Base-by-base conservation (phyloP, 345 rosid species). In the Gossypium mustelinum region DNA sequence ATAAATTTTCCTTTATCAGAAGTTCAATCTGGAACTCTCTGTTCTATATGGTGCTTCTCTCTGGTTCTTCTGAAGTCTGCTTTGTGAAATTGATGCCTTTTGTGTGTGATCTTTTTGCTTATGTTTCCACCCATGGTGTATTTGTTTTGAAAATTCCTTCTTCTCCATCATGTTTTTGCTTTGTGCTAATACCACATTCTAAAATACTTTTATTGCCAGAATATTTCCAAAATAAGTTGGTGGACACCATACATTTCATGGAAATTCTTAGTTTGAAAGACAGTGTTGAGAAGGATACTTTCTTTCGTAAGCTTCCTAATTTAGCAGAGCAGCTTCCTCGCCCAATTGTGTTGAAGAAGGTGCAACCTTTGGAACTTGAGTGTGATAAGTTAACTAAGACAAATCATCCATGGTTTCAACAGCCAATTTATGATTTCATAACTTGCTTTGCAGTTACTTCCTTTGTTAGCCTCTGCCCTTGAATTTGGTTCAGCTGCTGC, bases 401-500 rank as follows among this genome's bases (percentile, higher is more conserved):
- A 48, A 52, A 45, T 29, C 60, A 48, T 57, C 11, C 68, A 61
- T 73, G 24, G 34, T 50, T 78, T 77, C 64, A n/a, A 12, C 39
- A 76, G 68, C 80, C 65, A 71, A 34, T 59, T 69, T 74, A 71
- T 82, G 81, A 79, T 79, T 68, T 73, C 62, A 62, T 71, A 13
- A 73, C 76, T 77, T 82, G 84, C 80, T 83, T 78, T 29, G 77
- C 92, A 95, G 99, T 81, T 95, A 77, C 97, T 95, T 89, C 98
- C 99, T 81, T 78, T 95, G 77, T 86, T 95, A 87, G 97, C 99
- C 70, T 95, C 98, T 84, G 83, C 97, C 76, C 94, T 95, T 81
- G 98, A 95, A 86, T 95, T 87, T 90, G 98, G 99, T 79, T 95
- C 98, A 56, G 99, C 98, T 79, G 90, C 89, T 75, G 97, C 99